Percentiles rank a stretch among this genome's conserved stretches.
Conservation (phyloP, 768 basidiomycete genomes). For the Gloeostereum incarnatum region DNA sequence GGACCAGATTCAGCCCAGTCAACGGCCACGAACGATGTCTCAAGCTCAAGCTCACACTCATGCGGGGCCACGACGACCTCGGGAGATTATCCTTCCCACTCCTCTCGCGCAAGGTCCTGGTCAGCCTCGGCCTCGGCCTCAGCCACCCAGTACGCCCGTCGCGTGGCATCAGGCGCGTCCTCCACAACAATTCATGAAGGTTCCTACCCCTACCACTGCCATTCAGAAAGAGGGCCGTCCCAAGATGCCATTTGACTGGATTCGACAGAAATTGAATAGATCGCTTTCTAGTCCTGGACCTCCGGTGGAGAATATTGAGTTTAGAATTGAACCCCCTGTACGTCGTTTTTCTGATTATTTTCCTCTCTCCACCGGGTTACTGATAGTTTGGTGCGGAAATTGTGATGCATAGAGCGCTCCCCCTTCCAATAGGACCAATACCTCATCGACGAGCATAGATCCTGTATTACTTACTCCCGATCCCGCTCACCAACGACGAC, state of each 20-base stretch:
- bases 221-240: slow-evolving; percentile 8
- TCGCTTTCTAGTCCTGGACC: neutral
- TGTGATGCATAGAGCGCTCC: slow-evolving; percentile 25
- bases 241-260: slow-evolving; percentile 1
- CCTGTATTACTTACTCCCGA: slow-evolving; percentile 36
- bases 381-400: too few relatives aligned
- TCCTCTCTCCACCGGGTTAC: neutral
- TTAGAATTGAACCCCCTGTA: slow-evolving; percentile 34
- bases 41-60: slow-evolving; percentile 4
- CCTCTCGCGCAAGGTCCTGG: slow-evolving; percentile 8
- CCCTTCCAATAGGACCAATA: slow-evolving; percentile 23
- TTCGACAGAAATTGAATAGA: neutral
- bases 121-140: neutral
- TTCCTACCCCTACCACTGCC: neutral
- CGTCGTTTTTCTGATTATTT: slow-evolving; percentile 8
- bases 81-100: slow-evolving; percentile 19
- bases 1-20: too few relatives aligned
- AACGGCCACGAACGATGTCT: too few relatives aligned
- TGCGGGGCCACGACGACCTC: slow-evolving; percentile 18
- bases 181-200: neutral
- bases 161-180: slow-evolving; percentile 8
- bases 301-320: neutral
- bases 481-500: slow-evolving; percentile 20
- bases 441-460: slow-evolving; percentile 17
- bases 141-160: slow-evolving; percentile 7